These are phyloP conservation scores for Boletales sp. DNA, from an alignment of 768 basidiomycete species.

Conservation along the genomic window DNA sequence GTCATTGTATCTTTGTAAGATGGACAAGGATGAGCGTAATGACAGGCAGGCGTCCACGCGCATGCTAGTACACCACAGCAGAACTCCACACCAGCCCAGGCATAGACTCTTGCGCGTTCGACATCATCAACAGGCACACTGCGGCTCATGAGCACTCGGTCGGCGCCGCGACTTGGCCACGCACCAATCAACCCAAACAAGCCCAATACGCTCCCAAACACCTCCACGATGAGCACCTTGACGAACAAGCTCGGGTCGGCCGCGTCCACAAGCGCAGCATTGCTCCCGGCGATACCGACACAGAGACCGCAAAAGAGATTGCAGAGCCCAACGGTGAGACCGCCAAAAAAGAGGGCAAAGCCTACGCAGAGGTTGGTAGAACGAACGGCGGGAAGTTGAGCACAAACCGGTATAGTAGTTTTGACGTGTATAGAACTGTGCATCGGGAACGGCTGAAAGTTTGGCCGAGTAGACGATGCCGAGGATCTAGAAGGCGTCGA, in stretches of 20 bases:
- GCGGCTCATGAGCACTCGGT: neutral
- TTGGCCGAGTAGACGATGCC: conserved; percentile 95
- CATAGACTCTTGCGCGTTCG: conserved; percentile 58
- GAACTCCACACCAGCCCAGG: conserved; percentile 32
- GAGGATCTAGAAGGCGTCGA: conserved; percentile 63
- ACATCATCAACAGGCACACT: conserved; percentile 83
- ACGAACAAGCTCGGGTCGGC: conserved; percentile 94
- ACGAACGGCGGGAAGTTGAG: neutral
- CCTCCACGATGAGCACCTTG: conserved; percentile 95
- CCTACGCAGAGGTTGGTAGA: conserved; percentile 39
- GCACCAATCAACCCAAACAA: conserved; percentile 89
- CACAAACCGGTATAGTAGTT: conserved; percentile 88
- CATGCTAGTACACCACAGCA: conserved; percentile 30
- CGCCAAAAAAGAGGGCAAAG: conserved; percentile 95
- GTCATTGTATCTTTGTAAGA: no score
- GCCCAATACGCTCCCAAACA: conserved; percentile 88
- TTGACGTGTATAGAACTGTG: conserved; percentile 71
- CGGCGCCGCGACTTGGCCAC: conserved; percentile 24
- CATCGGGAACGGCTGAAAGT: conserved; percentile 55
- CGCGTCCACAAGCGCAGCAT: conserved; percentile 92
- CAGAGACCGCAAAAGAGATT: conserved; percentile 93
- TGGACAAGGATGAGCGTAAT: no score
- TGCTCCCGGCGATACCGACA: conserved; percentile 93
- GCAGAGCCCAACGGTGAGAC: conserved; percentile 89
- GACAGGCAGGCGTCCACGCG: no score